Conservation (phyloP, 148 eudicot species). For the Heliamphora exappendiculata region DNA sequence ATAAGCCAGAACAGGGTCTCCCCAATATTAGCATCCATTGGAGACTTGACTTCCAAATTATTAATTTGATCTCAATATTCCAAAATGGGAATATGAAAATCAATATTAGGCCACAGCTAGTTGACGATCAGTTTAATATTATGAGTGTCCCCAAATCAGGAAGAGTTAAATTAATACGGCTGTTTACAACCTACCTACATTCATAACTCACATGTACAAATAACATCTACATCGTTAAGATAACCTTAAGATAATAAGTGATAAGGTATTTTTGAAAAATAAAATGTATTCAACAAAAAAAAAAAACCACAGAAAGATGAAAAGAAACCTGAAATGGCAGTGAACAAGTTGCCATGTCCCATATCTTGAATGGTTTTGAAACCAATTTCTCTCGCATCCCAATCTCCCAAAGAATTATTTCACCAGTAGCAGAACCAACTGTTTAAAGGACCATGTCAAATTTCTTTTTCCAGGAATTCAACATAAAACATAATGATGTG, state of each 20-base stretch:
- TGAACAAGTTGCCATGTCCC: constrained; percentile 48
- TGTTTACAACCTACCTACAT: not conserved
- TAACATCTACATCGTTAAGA: not conserved
- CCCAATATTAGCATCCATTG: not conserved
- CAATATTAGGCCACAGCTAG: not conserved
- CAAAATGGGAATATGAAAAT: not conserved
- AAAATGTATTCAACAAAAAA: not conserved
- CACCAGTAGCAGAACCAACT: constrained; percentile 67
- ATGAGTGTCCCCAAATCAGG: not conserved
- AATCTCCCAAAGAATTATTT: constrained; percentile 72
- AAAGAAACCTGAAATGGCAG: constrained; percentile 49
- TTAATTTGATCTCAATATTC: constrained; percentile 1
- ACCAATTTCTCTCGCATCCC: constrained; percentile 58
- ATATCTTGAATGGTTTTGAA: constrained; percentile 66
- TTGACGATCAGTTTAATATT: not conserved
- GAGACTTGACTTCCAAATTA: not conserved
- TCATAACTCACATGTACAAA: not conserved
- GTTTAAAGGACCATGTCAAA: constrained; percentile 11
- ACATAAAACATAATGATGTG: not conserved
- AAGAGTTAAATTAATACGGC: not conserved
- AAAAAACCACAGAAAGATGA: not conserved
- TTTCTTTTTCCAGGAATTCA: not conserved
- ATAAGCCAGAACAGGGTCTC: not conserved
- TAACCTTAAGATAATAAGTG: not conserved
- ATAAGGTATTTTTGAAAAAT: not conserved